Conservation (phyloP, 208 protist genomes). For the Acanthamoeba triangularis region DNA sequence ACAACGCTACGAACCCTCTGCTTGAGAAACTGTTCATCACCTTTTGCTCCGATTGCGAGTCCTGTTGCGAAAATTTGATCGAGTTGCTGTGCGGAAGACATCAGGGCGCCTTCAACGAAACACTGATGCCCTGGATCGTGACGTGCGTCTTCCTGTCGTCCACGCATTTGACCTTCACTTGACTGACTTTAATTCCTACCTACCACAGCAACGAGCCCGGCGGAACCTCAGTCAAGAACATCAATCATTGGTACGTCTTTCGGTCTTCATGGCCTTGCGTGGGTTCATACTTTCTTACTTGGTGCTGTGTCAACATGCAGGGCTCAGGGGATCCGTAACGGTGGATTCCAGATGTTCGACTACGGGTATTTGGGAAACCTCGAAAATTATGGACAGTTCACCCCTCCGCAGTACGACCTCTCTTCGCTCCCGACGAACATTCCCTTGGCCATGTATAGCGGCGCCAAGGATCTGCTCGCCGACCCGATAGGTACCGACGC, state of each 20-base stretch:
- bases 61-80: conserved; percentile 66
- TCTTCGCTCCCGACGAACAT: background rate
- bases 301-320: background rate
- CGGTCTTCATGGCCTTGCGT: background rate
- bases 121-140: conserved; percentile 50
- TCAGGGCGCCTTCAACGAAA: conserved; percentile 76
- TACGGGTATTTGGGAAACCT: conserved; percentile 10
- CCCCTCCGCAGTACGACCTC: conserved; percentile 52
- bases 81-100: conserved; percentile 65
- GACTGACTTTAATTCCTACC: conserved; percentile 63
- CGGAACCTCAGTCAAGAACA: conserved; percentile 82
- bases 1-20: conserved; percentile 43
- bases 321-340: conserved; percentile 33
- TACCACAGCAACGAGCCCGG: conserved; percentile 78
- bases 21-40: conserved; percentile 32
- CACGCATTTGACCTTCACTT: background rate
- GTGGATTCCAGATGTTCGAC: conserved; percentile 47
- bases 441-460: conserved; percentile 61
- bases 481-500: conserved; percentile 60
- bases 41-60: conserved; percentile 75
- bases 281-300: background rate
- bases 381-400: background rate
- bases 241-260: conserved; percentile 75
- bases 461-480: conserved; percentile 69
- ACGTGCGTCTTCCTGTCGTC: conserved; percentile 63